These are phyloP conservation scores for Auxenochlorella pyrenoidosa DNA, from an alignment of 139 green algal genomes.

Conservation along the genomic window DNA sequence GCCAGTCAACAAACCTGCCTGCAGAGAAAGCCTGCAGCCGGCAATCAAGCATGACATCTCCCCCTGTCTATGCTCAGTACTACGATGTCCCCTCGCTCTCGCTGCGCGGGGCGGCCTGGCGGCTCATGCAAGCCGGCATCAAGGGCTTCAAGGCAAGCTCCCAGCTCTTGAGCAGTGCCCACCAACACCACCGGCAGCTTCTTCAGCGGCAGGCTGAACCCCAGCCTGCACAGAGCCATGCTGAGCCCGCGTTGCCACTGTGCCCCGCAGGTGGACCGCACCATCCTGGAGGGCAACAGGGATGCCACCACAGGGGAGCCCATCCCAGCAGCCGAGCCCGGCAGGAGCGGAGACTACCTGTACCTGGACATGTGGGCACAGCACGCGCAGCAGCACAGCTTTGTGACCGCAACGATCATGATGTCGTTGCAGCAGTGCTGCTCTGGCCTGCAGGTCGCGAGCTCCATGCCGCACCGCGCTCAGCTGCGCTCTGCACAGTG, in stretches of 20 bases:
- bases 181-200: too few relatives aligned
- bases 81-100: constrained; percentile 21
- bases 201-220: not conserved
- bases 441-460: not conserved
- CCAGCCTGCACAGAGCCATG: too few relatives aligned
- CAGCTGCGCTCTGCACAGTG: not conserved
- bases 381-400: not conserved
- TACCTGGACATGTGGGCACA: constrained; percentile 24
- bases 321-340: not conserved
- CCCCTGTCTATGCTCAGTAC: too few relatives aligned
- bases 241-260: not conserved
- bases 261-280: constrained; percentile 6
- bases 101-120: not conserved
- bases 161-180: too few relatives aligned
- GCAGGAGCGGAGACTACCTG: not conserved
- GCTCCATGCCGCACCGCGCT: not conserved
- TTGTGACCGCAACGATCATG: too few relatives aligned
- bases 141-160: constrained; percentile 9
- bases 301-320: not conserved
- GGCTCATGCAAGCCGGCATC: not conserved
- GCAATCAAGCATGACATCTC: too few relatives aligned
- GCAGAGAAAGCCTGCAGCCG: too few relatives aligned
- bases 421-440: too few relatives aligned
- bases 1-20: too few relatives aligned
- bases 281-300: constrained; percentile 1